These are phyloP conservation scores for Globisporangium megalacanthum DNA, from an alignment of 352 stramenopile genomes.

Conservation along the genomic window DNA sequence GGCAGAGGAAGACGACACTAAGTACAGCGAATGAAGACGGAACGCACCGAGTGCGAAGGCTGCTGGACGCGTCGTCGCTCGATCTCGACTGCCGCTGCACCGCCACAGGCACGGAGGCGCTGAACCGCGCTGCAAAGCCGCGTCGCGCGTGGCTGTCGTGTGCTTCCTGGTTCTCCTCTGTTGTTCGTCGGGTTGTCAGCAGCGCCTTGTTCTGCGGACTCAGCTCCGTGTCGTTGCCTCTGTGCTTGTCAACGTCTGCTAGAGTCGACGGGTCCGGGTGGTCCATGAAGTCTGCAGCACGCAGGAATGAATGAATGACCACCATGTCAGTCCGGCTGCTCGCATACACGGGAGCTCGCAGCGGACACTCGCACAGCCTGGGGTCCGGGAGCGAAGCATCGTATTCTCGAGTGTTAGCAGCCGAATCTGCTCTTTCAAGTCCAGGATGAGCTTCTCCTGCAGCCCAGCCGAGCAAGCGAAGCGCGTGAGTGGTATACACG, in stretches of 20 bases:
- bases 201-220: slow-evolving; percentile 18
- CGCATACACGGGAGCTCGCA: background rate
- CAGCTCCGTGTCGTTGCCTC: background rate
- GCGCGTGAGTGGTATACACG: background rate
- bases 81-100: slow-evolving; percentile 13
- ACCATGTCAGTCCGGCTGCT: background rate
- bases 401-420: slow-evolving; percentile 65
- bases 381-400: slow-evolving; percentile 56
- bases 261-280: slow-evolving; percentile 18
- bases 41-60: slow-evolving; percentile 10
- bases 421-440: slow-evolving; percentile 63
- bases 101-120: background rate
- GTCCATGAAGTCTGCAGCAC: slow-evolving; percentile 37
- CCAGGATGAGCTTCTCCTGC: slow-evolving; percentile 66
- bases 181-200: slow-evolving; percentile 8
- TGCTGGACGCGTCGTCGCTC: slow-evolving; percentile 1
- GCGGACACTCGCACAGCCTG: slow-evolving; percentile 40
- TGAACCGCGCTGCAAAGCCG: background rate
- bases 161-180: slow-evolving; percentile 10
- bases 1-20: background rate
- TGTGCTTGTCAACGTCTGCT: background rate
- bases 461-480: background rate
- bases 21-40: background rate
- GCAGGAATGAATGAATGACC: too few relatives aligned
- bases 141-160: slow-evolving; percentile 2